Conservation (phyloP, 768 basidiomycete species). For the Gymnopilus junonius region DNA sequence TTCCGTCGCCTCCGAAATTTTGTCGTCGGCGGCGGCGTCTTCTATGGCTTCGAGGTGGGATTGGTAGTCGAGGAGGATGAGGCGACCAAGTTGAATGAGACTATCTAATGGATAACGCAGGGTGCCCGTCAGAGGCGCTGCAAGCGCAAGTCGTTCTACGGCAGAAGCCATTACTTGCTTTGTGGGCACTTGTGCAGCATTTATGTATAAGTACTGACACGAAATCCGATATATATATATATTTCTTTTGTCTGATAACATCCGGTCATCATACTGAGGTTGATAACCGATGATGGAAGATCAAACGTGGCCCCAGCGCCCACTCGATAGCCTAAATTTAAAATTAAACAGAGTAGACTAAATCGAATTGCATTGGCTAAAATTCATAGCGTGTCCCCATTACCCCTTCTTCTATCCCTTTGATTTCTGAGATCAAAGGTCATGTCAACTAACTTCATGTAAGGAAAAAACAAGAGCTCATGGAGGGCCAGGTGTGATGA, state of each 20-base stretch:
- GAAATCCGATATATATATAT: too few relatives aligned
- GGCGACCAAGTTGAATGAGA: neutral
- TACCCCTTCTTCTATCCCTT: conserved; percentile 56
- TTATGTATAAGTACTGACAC: too few relatives aligned
- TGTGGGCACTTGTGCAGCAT: too few relatives aligned
- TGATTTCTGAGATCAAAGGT: conserved; percentile 55
- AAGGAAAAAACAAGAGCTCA: conserved; percentile 37
- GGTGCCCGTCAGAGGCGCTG: neutral
- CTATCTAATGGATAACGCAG: neutral
- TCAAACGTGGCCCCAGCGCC: too few relatives aligned
- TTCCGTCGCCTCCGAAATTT: neutral
- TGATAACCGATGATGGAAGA: too few relatives aligned
- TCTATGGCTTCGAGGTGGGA: neutral
- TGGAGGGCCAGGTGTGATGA: conserved; percentile 72
- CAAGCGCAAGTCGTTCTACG: neutral
- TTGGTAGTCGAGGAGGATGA: neutral
- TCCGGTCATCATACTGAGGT: too few relatives aligned
- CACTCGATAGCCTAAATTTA: too few relatives aligned
- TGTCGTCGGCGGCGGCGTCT: neutral
- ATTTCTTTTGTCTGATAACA: too few relatives aligned
- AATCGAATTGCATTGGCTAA: neutral
- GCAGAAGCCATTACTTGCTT: neutral
- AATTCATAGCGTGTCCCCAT: conserved; percentile 14
- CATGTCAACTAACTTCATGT: neutral
- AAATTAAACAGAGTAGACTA: too few relatives aligned